Base-by-base conservation (phyloP, 2,329 filamentous ascomycete genomes). In the Ceratocystis lukuohia region DNA sequence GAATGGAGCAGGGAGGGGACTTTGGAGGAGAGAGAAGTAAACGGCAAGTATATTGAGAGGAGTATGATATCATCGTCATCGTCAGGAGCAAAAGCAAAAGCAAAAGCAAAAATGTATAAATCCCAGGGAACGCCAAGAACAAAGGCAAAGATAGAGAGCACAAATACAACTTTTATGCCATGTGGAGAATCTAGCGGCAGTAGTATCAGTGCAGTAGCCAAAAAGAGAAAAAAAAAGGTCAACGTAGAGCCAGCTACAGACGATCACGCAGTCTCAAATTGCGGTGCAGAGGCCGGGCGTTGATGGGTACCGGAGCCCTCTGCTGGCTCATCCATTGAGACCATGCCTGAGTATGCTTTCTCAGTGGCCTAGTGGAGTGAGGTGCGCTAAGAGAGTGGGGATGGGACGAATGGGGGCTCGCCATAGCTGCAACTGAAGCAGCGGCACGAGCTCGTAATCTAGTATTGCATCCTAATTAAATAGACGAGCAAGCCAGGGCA, bases 381-480 rank as follows among this genome's bases (percentile, higher is more conserved):
- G 28, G n/a, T 37, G 5, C 7, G 15, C 3, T 8, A 5, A 6
- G 25, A 20, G 56, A 59, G 56, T n/a, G 8, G 28, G 56, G 4
- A 53, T 25, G 10, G 48, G 56, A 3, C 37, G 12, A 37, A 37
- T 59, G n/a, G 30, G 48, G 5, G 20, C 12, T 59, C 30, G 56
- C 15, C 56, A 15, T 30, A 8, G 56, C 56, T 17, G 56, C 28
- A 59, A 30, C 20, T 17, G 25, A 37, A 37, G 28, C 7, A 71
- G 78, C 71, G 77, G 75, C 69, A 57, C 5, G 22, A 20, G 28
- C 33, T n/a, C 33, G 33, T 44, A 2, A 37, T 45, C 61, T 59
- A 59, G 15, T 37, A 25, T 59, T 59, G 7, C 56, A 59, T 30
- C 56, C 56, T 59, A 37, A 59, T 59, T 7, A 59, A 25, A 20